phyloP scores from a whole-genome alignment of 108 stramenopile genomes.

The Cyclostephanos tholiformis region DNA sequence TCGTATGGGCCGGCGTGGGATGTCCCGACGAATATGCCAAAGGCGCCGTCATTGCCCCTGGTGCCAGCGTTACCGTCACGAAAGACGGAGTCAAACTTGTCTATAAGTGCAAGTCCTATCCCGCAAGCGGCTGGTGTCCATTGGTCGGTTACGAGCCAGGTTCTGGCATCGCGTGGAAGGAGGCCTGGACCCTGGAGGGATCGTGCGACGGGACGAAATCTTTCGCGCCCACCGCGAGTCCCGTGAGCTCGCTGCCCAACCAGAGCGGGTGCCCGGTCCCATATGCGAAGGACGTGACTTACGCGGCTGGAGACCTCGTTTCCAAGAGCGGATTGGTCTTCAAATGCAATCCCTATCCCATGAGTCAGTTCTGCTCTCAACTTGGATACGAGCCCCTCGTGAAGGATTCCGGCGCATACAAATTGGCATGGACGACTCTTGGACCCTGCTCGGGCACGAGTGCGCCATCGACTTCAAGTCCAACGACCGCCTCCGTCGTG shows the following conservation, averaged over 20 bases:
- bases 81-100: no score
- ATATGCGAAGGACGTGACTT: not conserved
- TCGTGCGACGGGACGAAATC: not conserved
- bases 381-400: not conserved
- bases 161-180: no score
- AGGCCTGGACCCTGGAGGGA: no score
- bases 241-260: not conserved
- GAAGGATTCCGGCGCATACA: not conserved
- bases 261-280: conserved; percentile 6
- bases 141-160: no score
- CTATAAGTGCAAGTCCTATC: no score
- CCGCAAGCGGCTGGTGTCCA: no score
- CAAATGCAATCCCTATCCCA: conserved; percentile 1
- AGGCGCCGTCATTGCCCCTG: no score
- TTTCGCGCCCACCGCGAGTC: not conserved
- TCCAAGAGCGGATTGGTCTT: not conserved
- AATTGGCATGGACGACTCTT: not conserved
- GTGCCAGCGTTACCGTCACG: no score
- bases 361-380: not conserved
- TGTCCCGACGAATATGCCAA: no score
- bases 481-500: not conserved
- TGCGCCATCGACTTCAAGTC: not conserved
- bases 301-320: conserved; percentile 6
- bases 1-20: no score
- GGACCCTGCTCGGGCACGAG: conserved; percentile 4